Base-by-base conservation (phyloP, 208 protist genomes). In the Kentomonas sorsogonicus region DNA sequence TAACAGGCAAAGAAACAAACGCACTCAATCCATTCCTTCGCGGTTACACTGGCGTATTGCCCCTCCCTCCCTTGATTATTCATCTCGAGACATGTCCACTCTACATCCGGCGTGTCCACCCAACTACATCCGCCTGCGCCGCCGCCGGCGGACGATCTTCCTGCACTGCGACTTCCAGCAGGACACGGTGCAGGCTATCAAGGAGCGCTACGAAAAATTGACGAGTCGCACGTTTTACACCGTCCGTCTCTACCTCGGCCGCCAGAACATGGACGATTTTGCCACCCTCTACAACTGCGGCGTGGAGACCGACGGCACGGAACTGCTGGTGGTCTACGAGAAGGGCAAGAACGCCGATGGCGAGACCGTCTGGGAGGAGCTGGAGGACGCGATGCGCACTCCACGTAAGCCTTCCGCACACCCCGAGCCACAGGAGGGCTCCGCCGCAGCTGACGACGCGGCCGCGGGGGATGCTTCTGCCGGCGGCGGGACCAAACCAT, bases 141-240 rank as follows among this genome's bases (percentile, higher is more conserved):
- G 84, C 3, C 73, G 89, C 60, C 74, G 83, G n/a, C 65, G 77
- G 16, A 91, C 83, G 13, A 83, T 95, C 30, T 95, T 95, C 62
- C 55, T 95, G 33, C 84, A 91, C 71, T 95, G 89, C 56, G 89
- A 95, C 60, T 83, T 95, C 29, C 79, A 91, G 55, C 83, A 86
- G 45, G 89, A 95, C 65, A 93, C 89, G 1, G 84, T 95, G 60
- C 89, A 93, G 69, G 78, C 78, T 4, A 89, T 95, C 31, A 95
- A 95, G 63, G 89, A 95, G 68, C 74, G 89, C 4, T 65, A 91
- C 25, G 89, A 91, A 55, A 93, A 91, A 63, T 67, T 95, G 29
- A 91, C 80, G 10, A 77, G 81, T 18, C 73, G 78, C 26, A 83
- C 67, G 10, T 92, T 92, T 53, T 90, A 91, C 68, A 82, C 69